Base-by-base conservation (phyloP, 2,329 filamentous ascomycete genomes). In the Cryphonectria carpinicola region DNA sequence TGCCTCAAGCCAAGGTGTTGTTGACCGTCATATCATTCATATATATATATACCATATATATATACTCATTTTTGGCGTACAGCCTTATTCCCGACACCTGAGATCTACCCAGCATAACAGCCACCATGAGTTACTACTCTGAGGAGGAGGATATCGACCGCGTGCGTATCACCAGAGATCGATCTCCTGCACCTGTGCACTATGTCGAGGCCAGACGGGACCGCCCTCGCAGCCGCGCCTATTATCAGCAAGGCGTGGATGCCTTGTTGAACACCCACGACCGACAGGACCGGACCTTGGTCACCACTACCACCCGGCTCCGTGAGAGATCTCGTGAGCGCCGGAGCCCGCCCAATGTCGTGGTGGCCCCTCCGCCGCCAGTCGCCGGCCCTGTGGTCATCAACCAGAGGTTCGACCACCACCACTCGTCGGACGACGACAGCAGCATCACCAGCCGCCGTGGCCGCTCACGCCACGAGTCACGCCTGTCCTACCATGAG, bases 81-180 rank as follows among this genome's bases (percentile, higher is more conserved):
- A 66, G 41, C 41, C 25, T 35, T 46, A 19, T 19, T 32, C 46
- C 54, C 14, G 54, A 32, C 28, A 41, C 11, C 28, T 25, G 17
- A 11, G 22, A 49, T 10, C 2, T 22, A 49, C 19, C 2, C 46
- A 19, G 19, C 37, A n/a, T 22, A 68, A 25, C 46, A 43, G 43
- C 10, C 37, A 68, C 37, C 3, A 72, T 72, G 70, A 81, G 76
- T 73, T 84, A 84, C 76, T 86, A 84, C 75, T 82, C 84, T 69
- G 83, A 86, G 73, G 86, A 89, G 46, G 87, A 88, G 41, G 87
- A 89, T 63, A 75, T 88, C 66, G 84, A 89, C n/a, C 66, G 67
- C 74, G 82, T 89, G 74, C 85, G 80, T 61, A 78, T 87, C 72
- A 82, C 82, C 37, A 81, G 80, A 52, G 79, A 78, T 4, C 81